Evolutionary conservation across 225 moss, liverwort and hornwort genomes (phyloP).

Genomic region (Ulota crispa): DNA sequence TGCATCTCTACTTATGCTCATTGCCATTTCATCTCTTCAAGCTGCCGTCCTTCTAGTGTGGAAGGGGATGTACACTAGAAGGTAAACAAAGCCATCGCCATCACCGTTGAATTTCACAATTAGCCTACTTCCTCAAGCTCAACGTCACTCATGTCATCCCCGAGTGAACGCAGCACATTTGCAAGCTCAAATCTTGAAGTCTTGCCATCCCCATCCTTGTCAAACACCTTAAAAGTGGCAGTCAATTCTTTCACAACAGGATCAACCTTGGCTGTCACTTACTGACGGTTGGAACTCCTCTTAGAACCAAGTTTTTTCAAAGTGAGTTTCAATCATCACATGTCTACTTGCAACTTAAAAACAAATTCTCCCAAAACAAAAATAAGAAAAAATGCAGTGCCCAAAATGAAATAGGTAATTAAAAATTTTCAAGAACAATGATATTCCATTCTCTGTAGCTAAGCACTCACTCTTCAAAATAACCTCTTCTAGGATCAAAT

Average conservation of each 20-base stretch:
- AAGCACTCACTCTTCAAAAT: neutral
- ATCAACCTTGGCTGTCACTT: neutral
- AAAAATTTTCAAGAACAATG: neutral
- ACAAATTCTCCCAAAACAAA: neutral
- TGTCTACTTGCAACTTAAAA: neutral
- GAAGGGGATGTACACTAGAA: conserved; percentile 49
- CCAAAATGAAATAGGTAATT: neutral
- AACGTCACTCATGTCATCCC: conserved; percentile 38
- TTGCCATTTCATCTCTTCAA: neutral
- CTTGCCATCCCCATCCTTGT: conserved; percentile 60
- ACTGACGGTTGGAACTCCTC: conserved; percentile 13
- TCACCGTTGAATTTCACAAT: conserved; percentile 46
- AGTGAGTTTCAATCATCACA: neutral
- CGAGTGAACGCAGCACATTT: conserved; percentile 41
- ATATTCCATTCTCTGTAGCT: neutral
- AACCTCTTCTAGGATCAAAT: neutral
- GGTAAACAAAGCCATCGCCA: conserved; percentile 62
- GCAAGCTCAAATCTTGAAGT: conserved; percentile 50
- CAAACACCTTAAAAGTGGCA: conserved; percentile 50
- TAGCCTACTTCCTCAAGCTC: conserved; percentile 40
- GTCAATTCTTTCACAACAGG: conserved; percentile 24
- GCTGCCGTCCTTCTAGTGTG: conserved; percentile 5
- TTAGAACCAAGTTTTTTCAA: conserved; percentile 21
- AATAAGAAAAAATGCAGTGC: neutral
- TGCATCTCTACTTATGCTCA: neutral